Conservation (phyloP, 202 grass and related monocot species). For the Setaria viridis region DNA sequence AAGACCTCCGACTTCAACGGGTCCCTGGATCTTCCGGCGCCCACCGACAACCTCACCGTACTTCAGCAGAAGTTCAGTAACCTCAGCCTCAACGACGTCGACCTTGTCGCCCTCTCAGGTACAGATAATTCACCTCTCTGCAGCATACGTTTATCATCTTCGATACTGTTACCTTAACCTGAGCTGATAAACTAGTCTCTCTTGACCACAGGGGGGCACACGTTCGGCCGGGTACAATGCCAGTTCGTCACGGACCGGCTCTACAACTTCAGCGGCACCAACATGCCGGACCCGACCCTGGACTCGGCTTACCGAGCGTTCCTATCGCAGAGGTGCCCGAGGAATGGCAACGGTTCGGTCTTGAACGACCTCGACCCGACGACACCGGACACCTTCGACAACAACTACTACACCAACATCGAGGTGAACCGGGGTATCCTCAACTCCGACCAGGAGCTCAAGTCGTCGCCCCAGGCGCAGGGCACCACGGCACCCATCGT, state of each 20-base stretch:
- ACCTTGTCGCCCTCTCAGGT: slow-evolving; percentile 78
- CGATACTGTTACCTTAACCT: no score
- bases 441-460: slow-evolving; percentile 72
- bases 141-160: not conserved
- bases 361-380: slow-evolving; percentile 64
- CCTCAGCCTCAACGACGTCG: slow-evolving; percentile 45
- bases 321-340: slow-evolving; percentile 54
- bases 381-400: slow-evolving; percentile 55
- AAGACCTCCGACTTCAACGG: slow-evolving; percentile 46
- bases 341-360: not conserved
- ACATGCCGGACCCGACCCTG: slow-evolving; percentile 50
- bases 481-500: slow-evolving; percentile 40
- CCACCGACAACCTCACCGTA: slow-evolving; percentile 41
- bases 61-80: slow-evolving; percentile 46
- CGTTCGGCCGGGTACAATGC: slow-evolving; percentile 68
- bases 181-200: no score
- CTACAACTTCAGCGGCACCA: slow-evolving; percentile 62
- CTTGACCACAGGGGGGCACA: slow-evolving; percentile 56
- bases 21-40: slow-evolving; percentile 42
- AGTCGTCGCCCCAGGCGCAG: slow-evolving; percentile 33
- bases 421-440: slow-evolving; percentile 55
- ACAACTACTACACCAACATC: slow-evolving; percentile 66
- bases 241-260: slow-evolving; percentile 24
- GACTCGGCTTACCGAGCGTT: slow-evolving; percentile 4
- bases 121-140: not conserved